Base-by-base conservation (phyloP, 2,329 filamentous ascomycete genomes). In the Microsporum audouinii region DNA sequence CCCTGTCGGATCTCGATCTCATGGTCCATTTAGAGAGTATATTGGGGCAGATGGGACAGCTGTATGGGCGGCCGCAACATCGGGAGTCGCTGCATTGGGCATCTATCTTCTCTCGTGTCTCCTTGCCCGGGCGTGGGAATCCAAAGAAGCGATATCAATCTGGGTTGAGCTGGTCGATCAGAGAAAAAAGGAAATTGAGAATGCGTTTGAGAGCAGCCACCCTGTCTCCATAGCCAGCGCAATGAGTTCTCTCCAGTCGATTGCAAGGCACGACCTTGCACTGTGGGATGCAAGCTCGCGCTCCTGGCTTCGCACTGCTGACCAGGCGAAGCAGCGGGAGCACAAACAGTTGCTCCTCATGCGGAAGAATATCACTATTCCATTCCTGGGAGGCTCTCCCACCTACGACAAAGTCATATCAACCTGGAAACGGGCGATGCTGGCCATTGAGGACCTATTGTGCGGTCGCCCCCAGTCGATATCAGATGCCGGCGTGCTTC, bases 211-310 rank as follows among this genome's bases (percentile, higher is more conserved):
- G 27, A 31, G 7, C 23, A 58, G 45, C 14, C 1, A 55, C 23
- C 7, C 29, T 1, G 31, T 60, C 10, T 49, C 58, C 7, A 5
- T 8, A 47, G 38, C 36, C 23, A 59, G 57, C 8, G 29, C 41
- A 33, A 14, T 33, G 14, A 56, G 53, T 36, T 33, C 57, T 14
- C 39, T 41, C n/a, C 64, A 66, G 23, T 57, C 63, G 1, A 62
- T 74, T 34, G 61, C 59, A 1, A 60, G 69, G 39, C 60, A 65
- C 0, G 63, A 76, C 23, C 60, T 76, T 4, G 68, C 68, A 1
- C 60, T 65, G 2, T 77, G 74, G 74, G 75, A 76, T 65, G 69
- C 71, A 1, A 75, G 73, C 58, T 70, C 71, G 0, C 65, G 74
- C 2, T 63, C 74, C 0, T 77, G 75, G 76, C 63, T 77, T 1